Base-by-base conservation (phyloP, 2,329 filamentous ascomycete genomes). In the Penicillium paneum region DNA sequence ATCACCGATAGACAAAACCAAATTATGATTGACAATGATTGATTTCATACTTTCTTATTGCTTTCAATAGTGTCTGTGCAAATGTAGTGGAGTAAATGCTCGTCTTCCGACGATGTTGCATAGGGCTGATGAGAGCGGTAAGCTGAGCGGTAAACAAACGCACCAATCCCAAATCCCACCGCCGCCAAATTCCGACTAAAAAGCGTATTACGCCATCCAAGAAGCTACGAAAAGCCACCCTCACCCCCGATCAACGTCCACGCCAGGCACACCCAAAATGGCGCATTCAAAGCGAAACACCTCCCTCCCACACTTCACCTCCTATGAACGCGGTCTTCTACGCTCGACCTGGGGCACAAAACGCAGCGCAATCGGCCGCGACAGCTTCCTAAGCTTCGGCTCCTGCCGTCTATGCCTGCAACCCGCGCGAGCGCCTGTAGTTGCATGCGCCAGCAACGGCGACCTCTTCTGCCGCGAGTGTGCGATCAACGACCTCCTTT, bases 391-490 rank as follows among this genome's bases (percentile, higher is more conserved):
- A 11, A 87, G 91, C 5, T 96, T 97, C 71, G 90, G 88, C 50
- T 91, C 88, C 21, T 99, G 93, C 77, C 84, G 87, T 50, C 81
- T 99, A 28, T 99, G 93, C 68, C 86, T 97, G 15, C 84, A 91
- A 56, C 83, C 87, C 8, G 89, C 92, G 19, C 83, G 87, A 29
- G 84, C 91, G 43, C 92, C 94, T 0, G 91, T 97, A 24, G 91
- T 97, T 34, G 86, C 90, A 21, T 97, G 93, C 73, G 78, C 83
- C 3, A 74, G 74, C 2, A 83, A 86, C 60, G 93, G 93, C 57
- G 92, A 97, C 72, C 80, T 99, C 13, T 97, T 97, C 77, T 99
- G 93, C 73, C 86, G 91, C 64, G 94, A 97, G 77, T 99, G 93
- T 76, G 92, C 91, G 8, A 83, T 97, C 49, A 86, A 80, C 63